Conservation (phyloP, 495 filamentous ascomycete species). For the Aspergillus taichungensis region DNA sequence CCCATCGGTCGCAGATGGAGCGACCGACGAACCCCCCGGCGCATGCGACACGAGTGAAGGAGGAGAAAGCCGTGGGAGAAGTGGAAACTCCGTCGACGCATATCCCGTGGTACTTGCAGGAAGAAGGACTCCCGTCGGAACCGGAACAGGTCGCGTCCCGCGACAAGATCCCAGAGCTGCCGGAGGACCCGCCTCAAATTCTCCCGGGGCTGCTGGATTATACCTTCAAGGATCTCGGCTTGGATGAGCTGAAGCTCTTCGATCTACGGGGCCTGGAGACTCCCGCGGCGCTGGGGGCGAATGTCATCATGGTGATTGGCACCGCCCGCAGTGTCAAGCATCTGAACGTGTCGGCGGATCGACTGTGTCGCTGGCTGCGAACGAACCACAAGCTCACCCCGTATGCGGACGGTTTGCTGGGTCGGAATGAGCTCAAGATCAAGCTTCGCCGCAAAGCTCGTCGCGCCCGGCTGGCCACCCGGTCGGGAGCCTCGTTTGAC, state of each 20-base stretch:
- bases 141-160: slow-evolving; percentile 46
- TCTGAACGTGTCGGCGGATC: slow-evolving; percentile 84
- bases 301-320: slow-evolving; percentile 88
- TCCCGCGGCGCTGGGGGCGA: slow-evolving; percentile 75
- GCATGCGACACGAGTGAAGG: background rate
- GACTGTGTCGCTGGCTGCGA: slow-evolving; percentile 78
- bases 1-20: too few species aligned
- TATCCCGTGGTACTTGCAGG: slow-evolving; percentile 83
- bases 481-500: slow-evolving; percentile 37
- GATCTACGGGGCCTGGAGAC: slow-evolving; percentile 81
- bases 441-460: slow-evolving; percentile 74
- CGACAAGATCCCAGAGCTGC: slow-evolving; percentile 67
- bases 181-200: slow-evolving; percentile 61
- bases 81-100: slow-evolving; percentile 9
- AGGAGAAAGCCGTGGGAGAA: background rate
- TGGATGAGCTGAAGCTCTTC: slow-evolving; percentile 66
- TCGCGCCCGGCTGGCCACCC: slow-evolving; percentile 64
- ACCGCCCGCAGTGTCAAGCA: slow-evolving; percentile 90
- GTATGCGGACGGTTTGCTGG: slow-evolving; percentile 78
- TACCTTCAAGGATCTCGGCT: slow-evolving; percentile 68
- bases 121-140: slow-evolving; percentile 41
- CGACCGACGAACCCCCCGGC: background rate
- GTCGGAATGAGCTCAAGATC: slow-evolving; percentile 82
- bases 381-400: slow-evolving; percentile 59
- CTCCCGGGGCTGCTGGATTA: slow-evolving; percentile 67